These are phyloP conservation scores for Antrodiella citrinella DNA, from an alignment of 768 basidiomycete species.

Conservation along the genomic window DNA sequence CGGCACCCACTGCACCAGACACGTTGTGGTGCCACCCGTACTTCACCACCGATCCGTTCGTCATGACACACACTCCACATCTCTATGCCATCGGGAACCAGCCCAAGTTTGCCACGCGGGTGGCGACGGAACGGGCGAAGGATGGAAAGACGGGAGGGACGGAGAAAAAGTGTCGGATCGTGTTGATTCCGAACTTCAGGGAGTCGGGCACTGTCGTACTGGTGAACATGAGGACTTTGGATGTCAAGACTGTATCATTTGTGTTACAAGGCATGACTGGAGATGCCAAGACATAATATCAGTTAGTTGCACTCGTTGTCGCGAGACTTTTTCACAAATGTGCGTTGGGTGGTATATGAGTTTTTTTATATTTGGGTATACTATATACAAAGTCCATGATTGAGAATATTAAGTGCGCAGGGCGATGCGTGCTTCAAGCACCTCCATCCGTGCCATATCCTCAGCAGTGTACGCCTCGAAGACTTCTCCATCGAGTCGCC, in stretches of 20 bases:
- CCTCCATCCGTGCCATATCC: no score
- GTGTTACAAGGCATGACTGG: constrained; percentile 31
- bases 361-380: neutral
- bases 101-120: constrained; percentile 66
- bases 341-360: neutral
- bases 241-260: constrained; percentile 56
- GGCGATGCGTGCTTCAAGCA: no score
- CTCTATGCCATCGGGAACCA: constrained; percentile 93
- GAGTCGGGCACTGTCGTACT: constrained; percentile 73
- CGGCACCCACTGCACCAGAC: constrained; percentile 98
- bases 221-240: constrained; percentile 71
- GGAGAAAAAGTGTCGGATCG: constrained; percentile 50
- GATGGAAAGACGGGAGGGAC: constrained; percentile 8
- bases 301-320: no score
- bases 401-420: no score
- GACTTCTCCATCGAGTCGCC: no score
- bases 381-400: no score
- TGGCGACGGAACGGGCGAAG: constrained; percentile 39
- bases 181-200: constrained; percentile 76
- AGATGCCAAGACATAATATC: constrained; percentile 4
- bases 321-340: no score
- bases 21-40: constrained; percentile 99
- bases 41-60: constrained; percentile 80
- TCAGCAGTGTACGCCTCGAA: no score
- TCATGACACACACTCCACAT: constrained; percentile 79